These are phyloP conservation scores for Annulohypoxylon truncatum DNA, from an alignment of 2,329 filamentous ascomycete genomes.

Conservation along the genomic window DNA sequence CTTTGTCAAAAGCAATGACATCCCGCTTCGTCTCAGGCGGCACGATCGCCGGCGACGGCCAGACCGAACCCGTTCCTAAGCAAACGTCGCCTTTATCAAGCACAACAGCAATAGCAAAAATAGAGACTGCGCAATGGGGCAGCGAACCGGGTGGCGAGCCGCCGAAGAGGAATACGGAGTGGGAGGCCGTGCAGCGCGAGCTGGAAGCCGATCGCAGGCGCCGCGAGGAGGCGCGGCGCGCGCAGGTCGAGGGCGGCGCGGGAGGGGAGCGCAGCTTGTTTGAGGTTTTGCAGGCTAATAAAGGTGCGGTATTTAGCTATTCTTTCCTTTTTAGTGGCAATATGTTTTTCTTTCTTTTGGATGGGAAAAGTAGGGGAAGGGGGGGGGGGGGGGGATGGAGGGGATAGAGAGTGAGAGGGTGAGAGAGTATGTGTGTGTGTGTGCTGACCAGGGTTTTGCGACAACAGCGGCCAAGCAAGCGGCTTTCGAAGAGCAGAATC, in stretches of 20 bases:
- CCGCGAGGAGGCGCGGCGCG: constrained; percentile 63
- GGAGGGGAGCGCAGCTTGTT: constrained; percentile 73
- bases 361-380: too few species aligned
- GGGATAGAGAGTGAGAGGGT: too few species aligned
- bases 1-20: constrained; percentile 54
- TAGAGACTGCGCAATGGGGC: constrained; percentile 41
- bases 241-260: constrained; percentile 55
- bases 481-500: constrained; percentile 79
- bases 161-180: constrained; percentile 58
- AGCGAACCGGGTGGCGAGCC: constrained; percentile 31
- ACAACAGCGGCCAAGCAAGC: constrained; percentile 77
- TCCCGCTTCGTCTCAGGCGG: constrained; percentile 68
- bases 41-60: constrained; percentile 57
- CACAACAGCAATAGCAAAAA: constrained; percentile 28
- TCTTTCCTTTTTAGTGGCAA: constrained; percentile 13
- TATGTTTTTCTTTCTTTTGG: constrained; percentile 8
- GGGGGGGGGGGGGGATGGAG: not conserved
- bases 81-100: constrained; percentile 19
- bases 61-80: not conserved
- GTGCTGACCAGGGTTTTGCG: not conserved
- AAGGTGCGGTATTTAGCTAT: constrained; percentile 53
- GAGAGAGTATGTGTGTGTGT: too few species aligned
- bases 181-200: constrained; percentile 73
- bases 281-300: constrained; percentile 83
- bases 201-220: constrained; percentile 70